Percentiles rank a stretch among this genome's conserved stretches.
These are phyloP conservation scores for Penicillium paneum DNA, from an alignment of 2,329 filamentous ascomycete genomes.

Conservation along the genomic window DNA sequence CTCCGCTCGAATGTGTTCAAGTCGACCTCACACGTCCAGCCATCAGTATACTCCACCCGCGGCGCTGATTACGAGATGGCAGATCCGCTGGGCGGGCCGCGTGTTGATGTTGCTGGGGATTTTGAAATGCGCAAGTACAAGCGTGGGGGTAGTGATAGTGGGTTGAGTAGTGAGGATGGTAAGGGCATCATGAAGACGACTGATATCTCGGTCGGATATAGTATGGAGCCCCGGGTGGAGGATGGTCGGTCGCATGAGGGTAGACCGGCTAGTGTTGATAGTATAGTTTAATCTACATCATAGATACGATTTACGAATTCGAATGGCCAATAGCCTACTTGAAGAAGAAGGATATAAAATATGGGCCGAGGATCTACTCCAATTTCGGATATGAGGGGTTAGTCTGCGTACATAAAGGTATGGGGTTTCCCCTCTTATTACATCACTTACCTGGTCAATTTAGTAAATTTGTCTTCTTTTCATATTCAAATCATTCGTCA, in stretches of 20 bases:
- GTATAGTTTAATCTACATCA: slow-evolving; percentile 11
- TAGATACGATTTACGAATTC: neutral
- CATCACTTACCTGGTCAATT: neutral
- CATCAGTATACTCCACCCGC: slow-evolving; percentile 7
- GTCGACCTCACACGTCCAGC: neutral
- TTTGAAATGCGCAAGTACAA: slow-evolving; percentile 24
- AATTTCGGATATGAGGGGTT: neutral
- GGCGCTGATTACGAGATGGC: slow-evolving; percentile 21
- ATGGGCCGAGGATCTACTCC: neutral
- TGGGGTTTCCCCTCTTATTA: neutral
- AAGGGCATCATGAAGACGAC: slow-evolving; percentile 21
- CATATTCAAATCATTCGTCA: neutral
- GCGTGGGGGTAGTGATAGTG: slow-evolving; percentile 13
- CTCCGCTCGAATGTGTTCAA: slow-evolving; percentile 6
- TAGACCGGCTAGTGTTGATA: slow-evolving; percentile 17
- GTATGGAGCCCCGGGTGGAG: neutral
- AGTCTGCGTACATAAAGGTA: neutral
- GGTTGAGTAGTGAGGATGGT: slow-evolving; percentile 12
- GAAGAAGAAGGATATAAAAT: neutral
- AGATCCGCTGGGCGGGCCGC: slow-evolving; percentile 11
- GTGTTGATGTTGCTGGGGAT: neutral
- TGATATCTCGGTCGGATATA: slow-evolving; percentile 21
- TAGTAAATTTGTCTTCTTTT: neutral
- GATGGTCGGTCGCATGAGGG: slow-evolving; percentile 8
- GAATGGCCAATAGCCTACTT: neutral